Conservation (phyloP, 139 green algal genomes). For the Limnomonas spitsbergensis region DNA sequence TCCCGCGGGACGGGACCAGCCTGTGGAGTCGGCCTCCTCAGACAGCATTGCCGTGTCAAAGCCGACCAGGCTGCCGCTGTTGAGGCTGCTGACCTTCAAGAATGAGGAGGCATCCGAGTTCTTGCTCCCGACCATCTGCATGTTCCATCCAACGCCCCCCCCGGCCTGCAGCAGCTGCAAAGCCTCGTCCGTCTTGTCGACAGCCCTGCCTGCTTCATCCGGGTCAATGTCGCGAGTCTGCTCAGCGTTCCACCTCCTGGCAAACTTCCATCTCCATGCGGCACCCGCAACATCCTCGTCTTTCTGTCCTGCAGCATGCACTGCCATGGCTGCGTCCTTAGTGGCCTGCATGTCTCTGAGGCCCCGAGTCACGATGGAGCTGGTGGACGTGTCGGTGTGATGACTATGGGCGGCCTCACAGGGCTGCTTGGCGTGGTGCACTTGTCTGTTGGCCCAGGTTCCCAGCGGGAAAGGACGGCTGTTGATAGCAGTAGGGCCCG, state of each 20-base stretch:
- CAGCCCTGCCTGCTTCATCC: background rate
- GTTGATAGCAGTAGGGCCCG: too few relatives aligned
- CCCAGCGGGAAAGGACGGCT: background rate
- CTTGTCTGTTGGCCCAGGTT: background rate
- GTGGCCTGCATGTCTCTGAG: background rate
- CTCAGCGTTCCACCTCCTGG: conserved; percentile 49
- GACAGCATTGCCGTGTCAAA: background rate
- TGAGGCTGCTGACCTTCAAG: background rate
- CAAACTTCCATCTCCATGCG: conserved; percentile 56
- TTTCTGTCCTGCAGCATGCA: conserved; percentile 1
- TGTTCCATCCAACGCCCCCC: conserved; percentile 23
- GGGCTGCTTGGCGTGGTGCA: background rate
- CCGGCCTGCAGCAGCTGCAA: conserved; percentile 42
- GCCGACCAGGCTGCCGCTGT: background rate
- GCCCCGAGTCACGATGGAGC: background rate
- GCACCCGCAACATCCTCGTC: conserved; percentile 32
- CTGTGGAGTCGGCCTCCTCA: background rate
- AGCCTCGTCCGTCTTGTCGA: conserved; percentile 44
- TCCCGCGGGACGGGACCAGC: background rate
- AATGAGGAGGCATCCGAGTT: conserved; percentile 1
- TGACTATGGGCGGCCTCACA: too few relatives aligned
- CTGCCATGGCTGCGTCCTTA: background rate
- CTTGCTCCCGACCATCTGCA: conserved; percentile 11
- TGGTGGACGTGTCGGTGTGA: background rate
- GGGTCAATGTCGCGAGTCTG: conserved; percentile 28